Evolutionary conservation across 768 basidiomycete species (phyloP), one percentile per base, ranked within the genome.

Genomic region (Imleria badia): DNA sequence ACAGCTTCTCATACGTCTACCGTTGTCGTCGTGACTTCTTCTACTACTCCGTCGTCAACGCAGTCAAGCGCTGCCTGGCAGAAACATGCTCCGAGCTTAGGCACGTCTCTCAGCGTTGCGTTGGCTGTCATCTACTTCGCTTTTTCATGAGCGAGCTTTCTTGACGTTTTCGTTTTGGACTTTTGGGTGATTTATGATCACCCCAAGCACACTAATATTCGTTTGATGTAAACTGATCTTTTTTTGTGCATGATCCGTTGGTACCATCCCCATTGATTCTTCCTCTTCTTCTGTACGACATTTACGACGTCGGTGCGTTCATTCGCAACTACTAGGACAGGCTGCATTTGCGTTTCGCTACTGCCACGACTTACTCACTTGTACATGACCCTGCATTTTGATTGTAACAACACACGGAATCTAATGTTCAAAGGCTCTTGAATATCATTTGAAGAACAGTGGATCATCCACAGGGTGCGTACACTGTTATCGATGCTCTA

Each of bases 61-160:
- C 54, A 58, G 35, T 61, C 66, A 5, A 65, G 29, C 8, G 58
- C 66, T 12, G 71, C 71, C 36, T 63, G 65, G 71, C 45, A 42
- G 51, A 69, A 63, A 17, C 61, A 58, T 31, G 43, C 29, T 6
- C 55, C 71, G 26, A 36, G 52, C 22, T 31, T 55, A 15, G 38
- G 56, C 23, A 51, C 51, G 8, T 63, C 54, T 30, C 31, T 72
- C 22, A 9, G 60, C 8, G 43, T 63, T 38, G 52, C 58, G 10
- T 51, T 71, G 42, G 35, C 53, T 36, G 45, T 59, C 35, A 13
- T 60, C 45, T 56, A 54, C 55, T 56, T 61, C 20, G 42, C 41
- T 17, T 50, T 72, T 23, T 66, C 58, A 61, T 65, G 52, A 65
- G 5, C 39, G 29, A 46, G 31, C 49, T 45, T 60, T 54, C 19